Conservation (phyloP, 2,329 filamentous ascomycete genomes). For the Diplocarpon mali region DNA sequence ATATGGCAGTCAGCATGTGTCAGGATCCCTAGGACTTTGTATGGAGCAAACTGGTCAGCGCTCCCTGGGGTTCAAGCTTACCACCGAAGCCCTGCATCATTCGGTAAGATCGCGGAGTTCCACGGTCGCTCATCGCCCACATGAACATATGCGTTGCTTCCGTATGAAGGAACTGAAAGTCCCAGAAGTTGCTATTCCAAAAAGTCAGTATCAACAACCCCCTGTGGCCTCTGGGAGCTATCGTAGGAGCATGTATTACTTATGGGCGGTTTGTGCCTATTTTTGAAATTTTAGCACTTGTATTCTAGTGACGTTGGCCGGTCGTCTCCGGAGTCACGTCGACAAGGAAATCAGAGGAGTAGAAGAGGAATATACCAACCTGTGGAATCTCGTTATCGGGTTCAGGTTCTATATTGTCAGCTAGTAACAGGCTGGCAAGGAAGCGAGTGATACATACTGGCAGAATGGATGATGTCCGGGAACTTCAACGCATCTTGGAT, state of each 20-base stretch:
- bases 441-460: conserved; percentile 20
- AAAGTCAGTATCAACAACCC: too few relatives aligned
- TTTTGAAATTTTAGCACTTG: too few relatives aligned
- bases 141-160: conserved; percentile 71
- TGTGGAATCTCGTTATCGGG: conserved; percentile 62
- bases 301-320: too few relatives aligned
- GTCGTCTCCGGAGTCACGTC: too few relatives aligned
- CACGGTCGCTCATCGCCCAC: conserved; percentile 68
- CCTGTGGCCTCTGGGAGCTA: too few relatives aligned
- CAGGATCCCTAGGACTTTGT: too few relatives aligned
- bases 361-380: too few relatives aligned
- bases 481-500: conserved; percentile 69
- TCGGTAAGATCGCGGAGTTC: conserved; percentile 62
- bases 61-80: too few relatives aligned
- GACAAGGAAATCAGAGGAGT: too few relatives aligned
- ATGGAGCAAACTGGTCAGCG: too few relatives aligned
- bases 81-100: conserved; percentile 77
- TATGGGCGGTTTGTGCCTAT: conserved; percentile 53
- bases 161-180: conserved; percentile 55
- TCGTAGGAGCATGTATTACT: conserved; percentile 24
- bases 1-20: too few relatives aligned
- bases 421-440: conserved; percentile 28
- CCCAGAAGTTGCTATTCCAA: conserved; percentile 51
- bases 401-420: conserved; percentile 48
- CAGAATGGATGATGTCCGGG: conserved; percentile 49